phyloP scores from a whole-genome alignment of 148 eudicot genomes.

The Gaultheria prostrata region DNA sequence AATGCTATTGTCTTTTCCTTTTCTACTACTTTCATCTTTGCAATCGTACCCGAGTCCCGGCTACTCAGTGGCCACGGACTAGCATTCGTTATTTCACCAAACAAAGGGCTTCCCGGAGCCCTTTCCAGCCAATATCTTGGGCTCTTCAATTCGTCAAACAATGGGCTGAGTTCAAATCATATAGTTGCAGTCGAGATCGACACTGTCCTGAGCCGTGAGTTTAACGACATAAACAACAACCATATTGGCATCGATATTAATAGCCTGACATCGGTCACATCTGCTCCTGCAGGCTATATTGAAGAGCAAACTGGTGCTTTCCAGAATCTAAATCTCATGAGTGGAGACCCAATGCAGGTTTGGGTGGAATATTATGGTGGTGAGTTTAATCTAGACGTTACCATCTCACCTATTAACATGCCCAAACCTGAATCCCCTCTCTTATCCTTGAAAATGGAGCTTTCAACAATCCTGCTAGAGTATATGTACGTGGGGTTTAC shows the following conservation, averaged over 20 bases:
- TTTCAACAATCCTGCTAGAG: background rate
- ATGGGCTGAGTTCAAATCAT: background rate
- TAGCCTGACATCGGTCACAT: background rate
- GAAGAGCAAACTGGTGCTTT: background rate
- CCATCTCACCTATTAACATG: background rate
- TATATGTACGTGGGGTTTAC: background rate
- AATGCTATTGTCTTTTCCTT: background rate
- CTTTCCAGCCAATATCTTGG: background rate
- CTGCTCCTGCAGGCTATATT: background rate
- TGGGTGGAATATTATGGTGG: conserved; percentile 12
- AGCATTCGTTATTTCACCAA: background rate
- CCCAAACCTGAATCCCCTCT: background rate
- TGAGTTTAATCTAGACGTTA: background rate
- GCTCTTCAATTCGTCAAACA: background rate
- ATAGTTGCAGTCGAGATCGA: conserved; percentile 6
- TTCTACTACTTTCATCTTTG: conserved; percentile 4
- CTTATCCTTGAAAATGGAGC: background rate
- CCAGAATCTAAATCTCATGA: background rate
- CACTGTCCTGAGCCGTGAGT: background rate
- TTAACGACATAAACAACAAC: background rate
- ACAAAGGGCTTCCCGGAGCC: background rate
- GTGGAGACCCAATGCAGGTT: background rate
- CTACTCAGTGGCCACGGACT: background rate
- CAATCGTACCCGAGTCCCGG: background rate
- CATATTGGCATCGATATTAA: background rate